These are phyloP conservation scores for Striga asiatica DNA, from an alignment of 257 asterid species.

Conservation along the genomic window DNA sequence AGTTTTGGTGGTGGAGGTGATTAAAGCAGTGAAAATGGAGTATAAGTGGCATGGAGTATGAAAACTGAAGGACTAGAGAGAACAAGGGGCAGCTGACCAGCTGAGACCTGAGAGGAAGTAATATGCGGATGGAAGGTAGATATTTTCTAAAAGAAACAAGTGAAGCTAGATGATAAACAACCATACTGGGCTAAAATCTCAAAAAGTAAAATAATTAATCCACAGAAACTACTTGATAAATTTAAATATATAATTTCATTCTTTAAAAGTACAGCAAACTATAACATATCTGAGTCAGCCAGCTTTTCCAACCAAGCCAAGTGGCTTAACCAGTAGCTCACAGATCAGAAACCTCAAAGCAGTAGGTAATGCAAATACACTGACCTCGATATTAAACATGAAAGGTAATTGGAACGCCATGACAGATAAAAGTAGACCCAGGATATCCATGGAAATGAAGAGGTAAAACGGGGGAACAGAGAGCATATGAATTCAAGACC, in stretches of 20 bases:
- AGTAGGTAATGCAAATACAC: neutral
- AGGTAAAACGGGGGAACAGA: neutral
- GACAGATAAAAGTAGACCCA: neutral
- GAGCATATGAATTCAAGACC: constrained; percentile 8
- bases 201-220: neutral
- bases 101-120: neutral
- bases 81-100: neutral
- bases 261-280: neutral
- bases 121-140: neutral
- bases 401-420: too few relatives aligned
- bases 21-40: neutral
- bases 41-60: neutral
- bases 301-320: neutral
- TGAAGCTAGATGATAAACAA: neutral
- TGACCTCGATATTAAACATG: too few relatives aligned
- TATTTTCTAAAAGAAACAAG: neutral
- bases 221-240: neutral
- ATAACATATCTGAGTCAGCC: neutral
- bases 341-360: neutral
- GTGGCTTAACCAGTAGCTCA: neutral
- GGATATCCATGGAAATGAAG: neutral
- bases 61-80: neutral
- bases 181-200: constrained; percentile 6
- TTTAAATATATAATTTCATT: neutral
- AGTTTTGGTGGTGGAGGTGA: neutral